phyloP scores from a whole-genome alignment of 495 filamentous ascomycete genomes.

The Durotheca rogersii region DNA sequence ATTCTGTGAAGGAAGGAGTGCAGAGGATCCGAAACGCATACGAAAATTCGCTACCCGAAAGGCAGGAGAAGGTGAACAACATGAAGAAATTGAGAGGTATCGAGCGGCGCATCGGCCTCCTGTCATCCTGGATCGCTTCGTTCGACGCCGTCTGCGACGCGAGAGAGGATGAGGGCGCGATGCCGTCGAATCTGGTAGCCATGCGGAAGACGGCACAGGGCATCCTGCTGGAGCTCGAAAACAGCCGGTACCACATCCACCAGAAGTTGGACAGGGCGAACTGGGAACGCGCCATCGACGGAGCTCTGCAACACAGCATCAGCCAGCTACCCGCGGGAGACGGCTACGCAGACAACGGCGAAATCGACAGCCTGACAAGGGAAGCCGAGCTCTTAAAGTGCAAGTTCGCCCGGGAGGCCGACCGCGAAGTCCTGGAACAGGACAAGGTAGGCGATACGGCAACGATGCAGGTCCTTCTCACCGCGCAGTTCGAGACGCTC shows the following conservation, averaged over 20 bases:
- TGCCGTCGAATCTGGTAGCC: constrained; percentile 63
- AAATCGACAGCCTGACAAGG: constrained; percentile 68
- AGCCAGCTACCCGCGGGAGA: constrained; percentile 74
- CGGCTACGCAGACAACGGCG: constrained; percentile 64
- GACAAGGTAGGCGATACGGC: constrained; percentile 78
- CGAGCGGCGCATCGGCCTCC: constrained; percentile 76
- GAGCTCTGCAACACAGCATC: constrained; percentile 82
- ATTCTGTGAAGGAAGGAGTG: constrained; percentile 77
- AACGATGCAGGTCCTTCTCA: constrained; percentile 76
- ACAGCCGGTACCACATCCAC: constrained; percentile 85
- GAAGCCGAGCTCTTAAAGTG: constrained; percentile 84
- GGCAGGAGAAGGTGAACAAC: constrained; percentile 72
- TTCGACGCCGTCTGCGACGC: constrained; percentile 81
- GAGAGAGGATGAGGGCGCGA: constrained; percentile 64
- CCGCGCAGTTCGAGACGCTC: constrained; percentile 89
- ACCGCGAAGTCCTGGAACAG: constrained; percentile 75
- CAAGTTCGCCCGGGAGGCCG: constrained; percentile 78
- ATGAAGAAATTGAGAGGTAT: constrained; percentile 85
- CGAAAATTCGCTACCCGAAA: constrained; percentile 75
- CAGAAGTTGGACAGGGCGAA: constrained; percentile 73
- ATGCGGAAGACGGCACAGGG: constrained; percentile 88
- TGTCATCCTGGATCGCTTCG: constrained; percentile 89
- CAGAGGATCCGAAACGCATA: constrained; percentile 77
- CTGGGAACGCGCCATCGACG: constrained; percentile 84
- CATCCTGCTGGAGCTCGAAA: constrained; percentile 82